phyloP scores from a whole-genome alignment of 1,284 basidiomycete genomes.

The Tylopilus sp. region DNA sequence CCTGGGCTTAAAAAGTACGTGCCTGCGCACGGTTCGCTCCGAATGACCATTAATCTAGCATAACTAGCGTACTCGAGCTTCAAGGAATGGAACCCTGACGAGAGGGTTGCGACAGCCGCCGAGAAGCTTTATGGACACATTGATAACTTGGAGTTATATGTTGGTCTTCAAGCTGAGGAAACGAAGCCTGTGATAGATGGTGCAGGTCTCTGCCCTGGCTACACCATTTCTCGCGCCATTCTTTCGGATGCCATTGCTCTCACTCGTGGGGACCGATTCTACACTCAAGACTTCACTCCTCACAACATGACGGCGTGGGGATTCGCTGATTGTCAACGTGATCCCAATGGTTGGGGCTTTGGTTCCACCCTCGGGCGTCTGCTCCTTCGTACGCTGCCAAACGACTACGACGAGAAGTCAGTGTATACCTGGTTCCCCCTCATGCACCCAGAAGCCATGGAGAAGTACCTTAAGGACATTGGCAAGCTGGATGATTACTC shows the following conservation, averaged over 20 bases:
- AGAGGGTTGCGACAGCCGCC: conserved; percentile 67
- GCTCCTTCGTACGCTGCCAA: conserved; percentile 69
- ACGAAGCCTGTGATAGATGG: conserved; percentile 74
- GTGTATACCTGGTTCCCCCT: conserved; percentile 85
- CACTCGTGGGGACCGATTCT: conserved; percentile 80
- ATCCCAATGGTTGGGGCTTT: conserved; percentile 62
- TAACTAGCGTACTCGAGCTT: conserved; percentile 56
- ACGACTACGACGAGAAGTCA: conserved; percentile 65
- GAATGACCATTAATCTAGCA: not conserved
- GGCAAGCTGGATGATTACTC: conserved; percentile 52
- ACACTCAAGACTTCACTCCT: conserved; percentile 78
- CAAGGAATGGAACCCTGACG: conserved; percentile 80
- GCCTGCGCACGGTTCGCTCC: not conserved
- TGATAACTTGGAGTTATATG: conserved; percentile 79
- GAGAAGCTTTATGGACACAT: conserved; percentile 76
- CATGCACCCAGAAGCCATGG: conserved; percentile 72
- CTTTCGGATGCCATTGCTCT: conserved; percentile 85
- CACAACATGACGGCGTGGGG: conserved; percentile 82
- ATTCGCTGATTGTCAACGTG: conserved; percentile 72
- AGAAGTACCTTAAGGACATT: conserved; percentile 52
- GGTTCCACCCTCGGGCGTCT: conserved; percentile 74
- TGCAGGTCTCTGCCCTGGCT: conserved; percentile 79
- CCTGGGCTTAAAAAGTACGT: conserved; percentile 66
- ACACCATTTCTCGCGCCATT: conserved; percentile 84
- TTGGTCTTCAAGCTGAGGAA: conserved; percentile 68